Conservation (phyloP, 768 basidiomycete genomes). For the Boletus rubropictus region DNA sequence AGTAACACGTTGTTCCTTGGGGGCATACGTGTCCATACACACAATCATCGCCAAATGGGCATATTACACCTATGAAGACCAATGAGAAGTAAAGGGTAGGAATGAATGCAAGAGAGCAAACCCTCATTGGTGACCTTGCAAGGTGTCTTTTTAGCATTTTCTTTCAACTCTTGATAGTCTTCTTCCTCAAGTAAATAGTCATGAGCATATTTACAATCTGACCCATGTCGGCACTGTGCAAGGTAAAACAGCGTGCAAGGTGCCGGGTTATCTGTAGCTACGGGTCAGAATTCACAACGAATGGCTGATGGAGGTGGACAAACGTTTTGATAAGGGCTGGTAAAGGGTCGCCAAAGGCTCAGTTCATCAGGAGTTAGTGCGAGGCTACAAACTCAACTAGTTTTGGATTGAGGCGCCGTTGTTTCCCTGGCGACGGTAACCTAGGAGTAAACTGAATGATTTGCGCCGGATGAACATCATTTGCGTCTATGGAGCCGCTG, state of each 20-base stretch:
- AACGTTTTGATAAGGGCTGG: constrained; percentile 59
- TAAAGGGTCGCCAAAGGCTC: constrained; percentile 12
- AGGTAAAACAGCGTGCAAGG: constrained; percentile 66
- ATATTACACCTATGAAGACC: constrained; percentile 41
- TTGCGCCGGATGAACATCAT: constrained; percentile 29
- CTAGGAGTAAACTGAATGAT: constrained; percentile 23
- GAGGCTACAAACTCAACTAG: constrained; percentile 38
- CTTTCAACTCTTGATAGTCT: constrained; percentile 47
- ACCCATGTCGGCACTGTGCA: constrained; percentile 53
- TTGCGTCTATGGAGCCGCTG: constrained; percentile 43
- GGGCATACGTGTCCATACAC: constrained; percentile 36
- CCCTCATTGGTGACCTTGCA: constrained; percentile 58
- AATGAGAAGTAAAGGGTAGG: neutral
- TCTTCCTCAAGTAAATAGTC: constrained; percentile 54
- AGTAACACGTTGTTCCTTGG: constrained; percentile 48
- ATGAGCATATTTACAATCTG: constrained; percentile 55
- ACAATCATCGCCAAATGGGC: constrained; percentile 56
- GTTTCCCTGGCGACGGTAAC: constrained; percentile 32
- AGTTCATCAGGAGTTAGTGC: constrained; percentile 11
- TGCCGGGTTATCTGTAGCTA: constrained; percentile 45
- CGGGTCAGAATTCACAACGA: neutral
- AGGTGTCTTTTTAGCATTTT: constrained; percentile 56
- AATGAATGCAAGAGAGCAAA: constrained; percentile 17
- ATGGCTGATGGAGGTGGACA: constrained; percentile 24
- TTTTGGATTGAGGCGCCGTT: constrained; percentile 45